Evolutionary conservation across 495 filamentous ascomycete species (phyloP).

Genomic region (Penicillium salamii): DNA sequence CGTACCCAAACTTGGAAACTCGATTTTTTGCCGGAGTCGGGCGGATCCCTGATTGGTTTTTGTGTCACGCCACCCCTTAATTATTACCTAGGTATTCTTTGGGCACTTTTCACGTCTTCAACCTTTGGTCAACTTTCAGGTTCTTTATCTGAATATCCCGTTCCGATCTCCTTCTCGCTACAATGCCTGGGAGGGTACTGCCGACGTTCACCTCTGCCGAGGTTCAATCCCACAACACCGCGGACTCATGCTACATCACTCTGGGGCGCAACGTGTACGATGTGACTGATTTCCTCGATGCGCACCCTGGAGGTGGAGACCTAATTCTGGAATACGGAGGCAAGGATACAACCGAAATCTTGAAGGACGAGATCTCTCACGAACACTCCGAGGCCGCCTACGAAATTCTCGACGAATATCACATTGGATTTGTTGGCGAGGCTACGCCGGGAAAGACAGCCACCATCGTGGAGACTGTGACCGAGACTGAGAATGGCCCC

Average conservation of each 20-base stretch:
- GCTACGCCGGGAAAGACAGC: slow-evolving; percentile 22
- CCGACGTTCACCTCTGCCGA: slow-evolving; percentile 77
- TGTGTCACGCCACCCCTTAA: slow-evolving; percentile 10
- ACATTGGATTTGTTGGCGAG: slow-evolving; percentile 72
- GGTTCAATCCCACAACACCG: slow-evolving; percentile 74
- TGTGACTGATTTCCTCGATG: slow-evolving; percentile 81
- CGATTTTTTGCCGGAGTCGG: slow-evolving; percentile 5
- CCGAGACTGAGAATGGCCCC: slow-evolving; percentile 38
- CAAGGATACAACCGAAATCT: slow-evolving; percentile 78
- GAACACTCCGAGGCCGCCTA: slow-evolving; percentile 85
- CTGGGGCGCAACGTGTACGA: slow-evolving; percentile 90
- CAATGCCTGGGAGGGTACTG: slow-evolving; percentile 57
- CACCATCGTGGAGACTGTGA: slow-evolving; percentile 11
- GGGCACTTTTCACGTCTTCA: slow-evolving; percentile 1
- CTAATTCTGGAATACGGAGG: slow-evolving; percentile 87
- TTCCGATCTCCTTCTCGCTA: slow-evolving; percentile 9
- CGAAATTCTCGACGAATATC: slow-evolving; percentile 80
- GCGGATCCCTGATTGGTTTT: slow-evolving; percentile 7
- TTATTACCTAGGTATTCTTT: background rate
- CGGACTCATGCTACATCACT: slow-evolving; percentile 89
- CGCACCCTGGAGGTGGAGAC: slow-evolving; percentile 89
- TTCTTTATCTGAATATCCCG: too few relatives aligned
- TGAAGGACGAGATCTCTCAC: slow-evolving; percentile 83
- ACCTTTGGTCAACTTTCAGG: background rate
- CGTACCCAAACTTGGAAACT: background rate